Evolutionary conservation across 352 stramenopile species (phyloP).

Genomic region (Elongisporangium prolatum): DNA sequence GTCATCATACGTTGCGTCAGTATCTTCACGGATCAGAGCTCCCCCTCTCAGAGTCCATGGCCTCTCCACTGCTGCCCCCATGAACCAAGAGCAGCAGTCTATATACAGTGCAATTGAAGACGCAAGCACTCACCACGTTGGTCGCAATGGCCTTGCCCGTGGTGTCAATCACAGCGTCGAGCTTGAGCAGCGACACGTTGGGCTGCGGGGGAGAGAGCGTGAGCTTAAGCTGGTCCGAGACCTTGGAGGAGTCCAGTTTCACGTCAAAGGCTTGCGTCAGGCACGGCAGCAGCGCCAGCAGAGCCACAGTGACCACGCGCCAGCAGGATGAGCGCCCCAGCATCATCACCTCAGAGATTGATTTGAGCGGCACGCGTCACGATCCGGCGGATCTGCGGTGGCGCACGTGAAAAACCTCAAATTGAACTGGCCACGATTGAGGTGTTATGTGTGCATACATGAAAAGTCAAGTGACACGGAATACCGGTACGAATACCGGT

Average conservation of each 20-base stretch:
- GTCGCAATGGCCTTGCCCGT: constrained; percentile 47
- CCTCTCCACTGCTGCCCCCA: not conserved
- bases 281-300: not conserved
- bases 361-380: not conserved
- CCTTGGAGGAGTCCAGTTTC: constrained; percentile 35
- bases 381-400: constrained; percentile 3
- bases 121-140: constrained; percentile 36
- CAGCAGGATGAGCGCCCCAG: not conserved
- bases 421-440: not conserved
- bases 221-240: constrained; percentile 52
- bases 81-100: not conserved
- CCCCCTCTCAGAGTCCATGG: not conserved
- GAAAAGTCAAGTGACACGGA: not conserved
- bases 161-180: constrained; percentile 72
- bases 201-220: constrained; percentile 48
- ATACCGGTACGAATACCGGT: not conserved
- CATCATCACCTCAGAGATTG: not conserved
- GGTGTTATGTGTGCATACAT: not conserved
- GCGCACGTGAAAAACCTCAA: not conserved
- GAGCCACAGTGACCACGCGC: not conserved
- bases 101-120: not conserved
- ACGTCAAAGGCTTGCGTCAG: constrained; percentile 20
- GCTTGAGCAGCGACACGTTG: constrained; percentile 44
- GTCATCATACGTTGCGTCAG: not conserved
- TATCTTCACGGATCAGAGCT: not conserved